Evolutionary conservation across 1,284 basidiomycete genomes (phyloP).

Genomic region (Taiwanofungus camphoratus): DNA sequence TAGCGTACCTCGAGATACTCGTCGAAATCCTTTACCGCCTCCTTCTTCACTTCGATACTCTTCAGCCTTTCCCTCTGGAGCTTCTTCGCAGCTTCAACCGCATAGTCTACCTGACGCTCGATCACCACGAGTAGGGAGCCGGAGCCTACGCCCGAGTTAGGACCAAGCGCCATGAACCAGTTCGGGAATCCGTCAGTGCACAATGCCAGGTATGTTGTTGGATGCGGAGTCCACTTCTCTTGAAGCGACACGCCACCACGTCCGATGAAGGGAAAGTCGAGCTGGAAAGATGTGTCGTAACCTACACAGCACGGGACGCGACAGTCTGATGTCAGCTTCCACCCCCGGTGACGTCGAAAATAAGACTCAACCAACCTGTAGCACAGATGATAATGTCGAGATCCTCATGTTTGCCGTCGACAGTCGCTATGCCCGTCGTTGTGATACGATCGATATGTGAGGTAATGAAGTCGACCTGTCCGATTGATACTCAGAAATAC

Average conservation of each 20-base stretch:
- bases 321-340: no score
- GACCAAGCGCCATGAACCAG: constrained; percentile 50
- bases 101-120: constrained; percentile 52
- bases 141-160: constrained; percentile 47
- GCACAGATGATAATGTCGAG: constrained; percentile 46
- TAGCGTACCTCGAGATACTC: constrained; percentile 40
- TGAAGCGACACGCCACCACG: constrained; percentile 41
- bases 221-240: constrained; percentile 47
- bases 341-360: no score
- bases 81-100: constrained; percentile 47
- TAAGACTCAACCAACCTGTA: constrained; percentile 25
- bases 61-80: constrained; percentile 54
- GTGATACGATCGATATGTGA: constrained; percentile 45
- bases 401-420: constrained; percentile 45
- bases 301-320: no score
- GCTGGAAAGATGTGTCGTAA: constrained; percentile 48
- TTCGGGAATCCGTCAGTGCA: constrained; percentile 59
- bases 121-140: constrained; percentile 47
- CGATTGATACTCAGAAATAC: not conserved
- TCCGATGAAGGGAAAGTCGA: constrained; percentile 48
- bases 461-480: constrained; percentile 50
- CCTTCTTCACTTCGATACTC: constrained; percentile 51
- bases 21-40: constrained; percentile 57
- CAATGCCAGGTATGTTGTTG: constrained; percentile 48
- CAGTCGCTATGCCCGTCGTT: constrained; percentile 48